These are phyloP conservation scores for Daldinia childiae DNA, from an alignment of 495 filamentous ascomycete species.

Conservation along the genomic window DNA sequence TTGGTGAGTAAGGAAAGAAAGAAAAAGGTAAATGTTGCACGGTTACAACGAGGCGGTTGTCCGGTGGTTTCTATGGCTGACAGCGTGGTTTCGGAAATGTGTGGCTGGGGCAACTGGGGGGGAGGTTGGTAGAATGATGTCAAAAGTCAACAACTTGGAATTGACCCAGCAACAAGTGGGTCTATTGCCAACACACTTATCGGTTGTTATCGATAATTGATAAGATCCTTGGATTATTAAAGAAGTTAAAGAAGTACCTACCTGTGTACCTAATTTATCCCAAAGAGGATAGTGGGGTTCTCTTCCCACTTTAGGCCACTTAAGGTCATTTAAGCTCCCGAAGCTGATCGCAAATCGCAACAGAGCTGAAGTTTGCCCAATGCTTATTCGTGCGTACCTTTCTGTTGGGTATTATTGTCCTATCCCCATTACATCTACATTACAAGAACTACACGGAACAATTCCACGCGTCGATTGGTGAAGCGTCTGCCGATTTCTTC, in stretches of 20 bases:
- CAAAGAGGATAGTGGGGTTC: conserved; percentile 21
- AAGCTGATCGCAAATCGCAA: conserved; percentile 2
- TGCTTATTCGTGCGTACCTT: neutral
- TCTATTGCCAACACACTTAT: neutral
- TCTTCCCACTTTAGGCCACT: too few relatives aligned
- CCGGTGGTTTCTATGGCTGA: conserved; percentile 40
- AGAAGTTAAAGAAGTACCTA: neutral
- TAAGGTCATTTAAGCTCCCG: conserved; percentile 5
- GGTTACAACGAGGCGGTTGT: conserved; percentile 30
- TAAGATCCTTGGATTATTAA: neutral
- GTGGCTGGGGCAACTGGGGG: conserved; percentile 25
- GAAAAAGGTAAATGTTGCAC: conserved; percentile 3
- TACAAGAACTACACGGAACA: neutral
- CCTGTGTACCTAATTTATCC: conserved; percentile 4
- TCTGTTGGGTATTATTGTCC: neutral
- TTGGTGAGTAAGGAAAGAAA: conserved; percentile 3
- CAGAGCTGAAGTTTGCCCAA: conserved; percentile 7
- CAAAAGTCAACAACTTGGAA: conserved; percentile 44
- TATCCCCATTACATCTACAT: neutral
- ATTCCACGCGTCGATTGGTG: conserved; percentile 19
- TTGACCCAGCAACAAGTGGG: conserved; percentile 43
- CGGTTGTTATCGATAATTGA: conserved; percentile 8
- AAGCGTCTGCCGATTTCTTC: conserved; percentile 13
- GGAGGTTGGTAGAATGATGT: conserved; percentile 42
- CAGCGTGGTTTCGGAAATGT: conserved; percentile 25